Percentiles rank a stretch among this genome's conserved stretches.
These are phyloP conservation scores for Articulospora tetracladia DNA, from an alignment of 495 filamentous ascomycete species.

Conservation along the genomic window DNA sequence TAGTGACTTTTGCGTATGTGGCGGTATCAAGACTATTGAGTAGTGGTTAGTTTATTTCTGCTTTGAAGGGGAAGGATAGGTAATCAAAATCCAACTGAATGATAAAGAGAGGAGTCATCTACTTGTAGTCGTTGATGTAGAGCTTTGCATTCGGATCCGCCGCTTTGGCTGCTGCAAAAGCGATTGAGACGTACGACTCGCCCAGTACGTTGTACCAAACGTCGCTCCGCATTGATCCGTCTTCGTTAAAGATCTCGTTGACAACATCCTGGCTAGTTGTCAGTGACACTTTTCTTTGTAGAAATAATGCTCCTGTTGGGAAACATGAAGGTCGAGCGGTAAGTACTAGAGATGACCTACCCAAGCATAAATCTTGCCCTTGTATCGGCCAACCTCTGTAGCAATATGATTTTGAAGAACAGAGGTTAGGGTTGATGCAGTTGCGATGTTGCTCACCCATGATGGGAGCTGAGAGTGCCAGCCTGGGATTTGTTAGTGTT, in stretches of 20 bases:
- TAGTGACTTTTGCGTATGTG: slow-evolving; percentile 47
- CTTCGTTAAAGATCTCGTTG: slow-evolving; percentile 66
- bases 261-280: slow-evolving; percentile 46
- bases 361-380: slow-evolving; percentile 60
- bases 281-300: background rate
- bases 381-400: slow-evolving; percentile 52
- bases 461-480: slow-evolving; percentile 63
- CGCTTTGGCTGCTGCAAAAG: slow-evolving; percentile 54
- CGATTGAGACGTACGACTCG: slow-evolving; percentile 45
- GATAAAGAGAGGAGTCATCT: slow-evolving; percentile 20
- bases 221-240: slow-evolving; percentile 48
- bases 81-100: background rate
- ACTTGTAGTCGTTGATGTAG: slow-evolving; percentile 72
- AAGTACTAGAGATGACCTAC: slow-evolving; percentile 23
- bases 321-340: background rate
- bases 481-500: slow-evolving; percentile 29
- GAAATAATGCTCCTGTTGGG: background rate
- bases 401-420: slow-evolving; percentile 58
- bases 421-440: slow-evolving; percentile 44
- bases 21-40: slow-evolving; percentile 15
- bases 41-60: background rate
- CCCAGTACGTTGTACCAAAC: slow-evolving; percentile 15
- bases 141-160: slow-evolving; percentile 57
- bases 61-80: slow-evolving; percentile 7
- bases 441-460: slow-evolving; percentile 53